A percentile compares a stretch with the other conserved stretches of the same genome.
Evolutionary conservation across 2,329 filamentous ascomycete species (phyloP).

Genomic region (Neospermospora avenae): DNA sequence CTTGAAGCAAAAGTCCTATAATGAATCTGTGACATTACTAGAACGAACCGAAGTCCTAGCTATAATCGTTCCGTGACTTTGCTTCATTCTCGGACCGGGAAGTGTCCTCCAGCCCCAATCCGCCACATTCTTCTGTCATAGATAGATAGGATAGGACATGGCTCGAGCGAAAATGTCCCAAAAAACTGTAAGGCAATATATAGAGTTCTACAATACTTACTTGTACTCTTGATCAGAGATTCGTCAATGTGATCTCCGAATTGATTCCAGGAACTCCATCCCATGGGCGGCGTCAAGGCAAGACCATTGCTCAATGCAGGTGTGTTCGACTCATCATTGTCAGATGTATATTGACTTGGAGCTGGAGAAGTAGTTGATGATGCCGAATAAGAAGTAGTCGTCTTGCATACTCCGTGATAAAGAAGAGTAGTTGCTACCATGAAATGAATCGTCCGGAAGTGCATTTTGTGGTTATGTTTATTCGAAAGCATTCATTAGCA

Average conservation of each 20-base stretch:
- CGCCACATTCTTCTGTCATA: too few species aligned
- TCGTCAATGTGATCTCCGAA: constrained; percentile 49
- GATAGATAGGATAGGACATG: too few species aligned
- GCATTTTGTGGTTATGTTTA: not conserved
- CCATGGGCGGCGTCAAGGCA: constrained; percentile 44
- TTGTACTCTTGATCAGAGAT: constrained; percentile 42
- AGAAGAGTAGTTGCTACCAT: not conserved
- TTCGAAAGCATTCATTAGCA: not conserved
- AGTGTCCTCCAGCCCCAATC: too few species aligned
- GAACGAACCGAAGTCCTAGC: too few species aligned
- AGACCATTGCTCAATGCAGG: constrained; percentile 35
- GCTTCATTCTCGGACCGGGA: too few species aligned
- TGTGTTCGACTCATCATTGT: not conserved
- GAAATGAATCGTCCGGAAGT: not conserved
- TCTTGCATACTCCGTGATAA: not conserved
- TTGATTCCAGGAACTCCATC: constrained; percentile 51
- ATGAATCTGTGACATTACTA: too few species aligned
- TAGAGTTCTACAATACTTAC: too few species aligned
- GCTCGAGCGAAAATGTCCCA: too few species aligned
- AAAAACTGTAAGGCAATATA: too few species aligned
- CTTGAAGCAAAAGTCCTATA: too few species aligned
- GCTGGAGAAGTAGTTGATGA: not conserved
- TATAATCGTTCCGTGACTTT: too few species aligned
- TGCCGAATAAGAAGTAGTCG: not conserved
- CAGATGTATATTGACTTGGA: not conserved